phyloP scores from a whole-genome alignment of 1,139 yeast species.

The Geotrichum macrosporum region DNA sequence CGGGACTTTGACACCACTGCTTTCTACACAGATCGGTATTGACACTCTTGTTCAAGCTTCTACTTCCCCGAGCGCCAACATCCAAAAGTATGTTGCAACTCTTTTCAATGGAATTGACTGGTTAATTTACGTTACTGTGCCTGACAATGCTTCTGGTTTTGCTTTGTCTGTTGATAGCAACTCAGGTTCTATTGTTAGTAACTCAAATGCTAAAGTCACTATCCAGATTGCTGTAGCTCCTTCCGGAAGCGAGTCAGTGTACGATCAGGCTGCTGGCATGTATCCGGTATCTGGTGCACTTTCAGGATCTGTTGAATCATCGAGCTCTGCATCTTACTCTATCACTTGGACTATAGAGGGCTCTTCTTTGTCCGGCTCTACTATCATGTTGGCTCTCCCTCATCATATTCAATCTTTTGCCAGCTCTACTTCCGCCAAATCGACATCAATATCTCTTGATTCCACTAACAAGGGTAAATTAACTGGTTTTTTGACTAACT shows the following conservation, averaged over 20 bases:
- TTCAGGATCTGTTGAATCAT: constrained; percentile 19
- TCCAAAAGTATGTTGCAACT: constrained; percentile 43
- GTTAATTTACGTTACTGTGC: constrained; percentile 54
- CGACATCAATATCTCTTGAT: constrained; percentile 50
- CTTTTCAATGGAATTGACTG: constrained; percentile 50
- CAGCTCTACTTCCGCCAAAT: constrained; percentile 59
- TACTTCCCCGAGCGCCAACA: constrained; percentile 1
- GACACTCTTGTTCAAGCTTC: constrained; percentile 38
- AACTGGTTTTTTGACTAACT: constrained; percentile 51
- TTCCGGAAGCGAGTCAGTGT: constrained; percentile 15
- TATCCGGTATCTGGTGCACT: constrained; percentile 45
- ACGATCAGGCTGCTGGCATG: constrained; percentile 59
- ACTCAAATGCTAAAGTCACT: constrained; percentile 47
- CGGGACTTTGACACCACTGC: constrained; percentile 50
- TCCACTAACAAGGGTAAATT: constrained; percentile 68
- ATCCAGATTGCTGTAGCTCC: constrained; percentile 60
- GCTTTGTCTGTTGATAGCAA: constrained; percentile 50
- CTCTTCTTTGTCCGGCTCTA: constrained; percentile 47
- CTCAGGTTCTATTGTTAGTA: constrained; percentile 26
- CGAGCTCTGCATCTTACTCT: constrained; percentile 40
- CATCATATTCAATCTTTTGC: constrained; percentile 60
- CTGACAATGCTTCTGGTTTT: constrained; percentile 42
- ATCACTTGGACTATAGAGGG: constrained; percentile 54
- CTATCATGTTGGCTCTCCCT: constrained; percentile 64
- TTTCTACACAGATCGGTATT: constrained; percentile 55